A percentile compares a stretch with the other conserved stretches of the same genome.
Evolutionary conservation across 129 eudicot genomes (phyloP).

Genomic region (Daucus carota): DH1_v3.0 NC_030385.2:39478001-39478500

Average conservation of each 20-base stretch:
- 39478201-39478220: background rate
- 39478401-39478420: conserved; percentile 2
- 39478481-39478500: conserved; percentile 24
- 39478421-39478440: background rate
- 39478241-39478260: conserved; percentile 2
- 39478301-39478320: conserved; percentile 6
- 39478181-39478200: conserved; percentile 10
- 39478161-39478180: conserved; percentile 7
- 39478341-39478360: background rate
- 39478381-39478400: background rate
- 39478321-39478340: background rate
- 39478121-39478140: too few relatives aligned
- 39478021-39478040: conserved; percentile 3
- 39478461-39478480: background rate
- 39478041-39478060: conserved; percentile 4
- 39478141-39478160: too few relatives aligned
- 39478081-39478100: background rate
- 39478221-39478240: background rate
- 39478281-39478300: background rate
- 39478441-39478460: background rate
- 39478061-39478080: conserved; percentile 2
- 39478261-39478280: conserved; percentile 8
- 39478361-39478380: background rate
- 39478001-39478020: background rate
- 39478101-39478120: background rate